A percentile compares a stretch with the other conserved stretches of the same genome.
These are phyloP conservation scores for barley (Hordeum vulgare) DNA, from an alignment of 176 grass and related monocot genomes.

Conservation along the genomic window MorexV3_pseudomolecules_assembly NC_058521.1:4348360-4348859, in stretches of 20 bases:
- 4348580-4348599: background rate
- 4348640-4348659: conserved; percentile 24
- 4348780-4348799: conserved; percentile 12
- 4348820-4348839: background rate
- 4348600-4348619: background rate
- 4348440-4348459: too few relatives aligned
- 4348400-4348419: too few relatives aligned
- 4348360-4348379: too few relatives aligned
- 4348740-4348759: conserved; percentile 25
- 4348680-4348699: background rate
- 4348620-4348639: conserved; percentile 21
- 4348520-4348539: too few relatives aligned
- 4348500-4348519: too few relatives aligned
- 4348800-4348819: conserved; percentile 16
- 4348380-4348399: too few relatives aligned
- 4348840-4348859: too few relatives aligned
- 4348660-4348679: background rate
- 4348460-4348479: too few relatives aligned
- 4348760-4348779: conserved; percentile 9
- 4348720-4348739: conserved; percentile 13
- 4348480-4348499: too few relatives aligned
- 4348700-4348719: conserved; percentile 15
- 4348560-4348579: background rate
- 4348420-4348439: too few relatives aligned
- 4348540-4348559: background rate